phyloP scores from a whole-genome alignment of 2,329 filamentous ascomycete genomes.

The Trichoderma endophyticum region DNA sequence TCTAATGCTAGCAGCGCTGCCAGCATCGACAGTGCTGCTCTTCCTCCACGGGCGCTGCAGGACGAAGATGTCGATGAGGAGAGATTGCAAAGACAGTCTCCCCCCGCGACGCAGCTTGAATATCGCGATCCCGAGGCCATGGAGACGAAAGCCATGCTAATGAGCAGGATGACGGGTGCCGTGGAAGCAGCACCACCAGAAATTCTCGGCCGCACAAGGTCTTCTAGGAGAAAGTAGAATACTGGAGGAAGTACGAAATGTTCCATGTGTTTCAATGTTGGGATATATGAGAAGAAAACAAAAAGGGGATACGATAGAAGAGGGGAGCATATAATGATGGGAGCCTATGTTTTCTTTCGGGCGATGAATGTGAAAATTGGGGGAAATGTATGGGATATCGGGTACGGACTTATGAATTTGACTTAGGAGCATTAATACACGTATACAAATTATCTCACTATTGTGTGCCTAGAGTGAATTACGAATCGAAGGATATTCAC shows the following conservation, averaged over 20 bases:
- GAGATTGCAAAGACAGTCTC: constrained; percentile 26
- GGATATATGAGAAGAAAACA: not conserved
- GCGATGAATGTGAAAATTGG: not conserved
- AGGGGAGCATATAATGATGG: not conserved
- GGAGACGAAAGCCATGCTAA: constrained; percentile 41
- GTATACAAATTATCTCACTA: not conserved
- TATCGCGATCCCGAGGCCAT: constrained; percentile 52
- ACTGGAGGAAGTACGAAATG: no score
- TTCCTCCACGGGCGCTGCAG: constrained; percentile 12
- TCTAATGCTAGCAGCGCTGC: constrained; percentile 49
- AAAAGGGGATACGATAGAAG: not conserved
- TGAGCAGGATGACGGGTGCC: constrained; percentile 42
- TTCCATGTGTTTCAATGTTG: not conserved
- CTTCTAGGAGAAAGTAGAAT: not conserved
- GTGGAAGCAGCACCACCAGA: not conserved
- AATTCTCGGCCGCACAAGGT: constrained; percentile 3
- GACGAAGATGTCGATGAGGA: constrained; percentile 28
- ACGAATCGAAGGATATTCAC: not conserved
- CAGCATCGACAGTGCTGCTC: constrained; percentile 27
- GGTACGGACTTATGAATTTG: not conserved
- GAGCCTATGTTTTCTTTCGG: not conserved
- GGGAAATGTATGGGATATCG: not conserved
- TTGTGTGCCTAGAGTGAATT: not conserved
- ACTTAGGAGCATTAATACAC: not conserved
- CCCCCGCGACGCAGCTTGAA: constrained; percentile 50